Base-by-base conservation (phyloP, 2,329 filamentous ascomycete species). In the Stagonosporopsis chrysanthemi region DNA sequence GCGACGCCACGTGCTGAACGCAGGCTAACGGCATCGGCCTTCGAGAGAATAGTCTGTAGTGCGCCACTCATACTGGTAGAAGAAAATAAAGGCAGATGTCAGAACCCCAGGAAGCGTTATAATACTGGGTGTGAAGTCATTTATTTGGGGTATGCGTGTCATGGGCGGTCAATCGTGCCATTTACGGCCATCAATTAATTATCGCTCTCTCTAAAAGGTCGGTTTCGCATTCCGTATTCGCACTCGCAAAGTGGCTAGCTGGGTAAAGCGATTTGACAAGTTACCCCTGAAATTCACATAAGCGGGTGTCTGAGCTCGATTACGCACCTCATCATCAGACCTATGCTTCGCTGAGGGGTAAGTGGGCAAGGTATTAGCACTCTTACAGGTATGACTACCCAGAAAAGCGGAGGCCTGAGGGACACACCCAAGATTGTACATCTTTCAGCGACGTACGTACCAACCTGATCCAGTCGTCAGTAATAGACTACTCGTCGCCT, bases 211-310 rank as follows among this genome's bases (percentile, higher is more conserved):
- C 17, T n/a, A 9, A n/a, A 36, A 14, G 12, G 3, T 52, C 48
- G 48, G 14, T 29, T 29, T 52, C 48, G 48, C 31, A 52, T 33
- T 38, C 8, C 49, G 49, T 22, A 45, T 24, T 52, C 49, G 49
- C 49, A 39, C 17, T 52, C 49, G 49, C 33, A 39, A 39, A 44
- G 2, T 8, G 17, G 31, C 33, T 44, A 17, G 40, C 19, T 19
- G 19, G 19, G n/a, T n/a, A 17, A 19, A 23, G 40, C n/a, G 33
- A 38, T 40, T 17, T 36, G 48, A 23, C 6, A 8, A 22, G n/a
- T 22, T 22, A 11, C 29, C 28, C 15, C n/a, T 24, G 19, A 43
- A 1, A 4, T 31, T 23, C 28, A n/a, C 9, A 5, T 42, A 26
- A 17, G 14, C 28, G 39, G 12, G 15, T 42, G 8, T 3, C 23